phyloP scores from a whole-genome alignment of 73 alveolate genomes.

The Halteria grandinella region DNA sequence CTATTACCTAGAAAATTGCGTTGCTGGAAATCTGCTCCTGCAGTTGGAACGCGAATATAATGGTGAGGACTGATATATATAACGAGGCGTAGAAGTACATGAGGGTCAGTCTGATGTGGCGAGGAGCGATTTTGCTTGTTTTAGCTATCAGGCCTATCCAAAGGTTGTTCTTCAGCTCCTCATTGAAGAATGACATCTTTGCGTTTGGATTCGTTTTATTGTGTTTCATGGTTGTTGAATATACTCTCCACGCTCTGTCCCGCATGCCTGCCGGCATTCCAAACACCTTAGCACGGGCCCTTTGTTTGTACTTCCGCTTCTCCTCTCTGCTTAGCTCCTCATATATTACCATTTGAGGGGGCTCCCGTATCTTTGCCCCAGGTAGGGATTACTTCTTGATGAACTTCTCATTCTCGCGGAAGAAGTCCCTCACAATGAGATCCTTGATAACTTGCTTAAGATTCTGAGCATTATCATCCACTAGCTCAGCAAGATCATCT shows the following conservation, averaged over 20 bases:
- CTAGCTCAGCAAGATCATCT: conserved; percentile 22
- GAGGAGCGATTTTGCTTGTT: conserved; percentile 18
- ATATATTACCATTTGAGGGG: background rate
- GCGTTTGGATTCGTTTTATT: background rate
- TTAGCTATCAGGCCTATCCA: conserved; percentile 11
- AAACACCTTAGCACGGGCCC: conserved; percentile 3
- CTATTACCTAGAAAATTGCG: no score
- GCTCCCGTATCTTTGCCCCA: background rate
- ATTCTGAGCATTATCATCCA: background rate
- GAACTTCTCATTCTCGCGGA: no score
- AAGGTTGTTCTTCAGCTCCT: background rate
- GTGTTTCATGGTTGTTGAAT: background rate
- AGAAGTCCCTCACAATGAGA: conserved; percentile 2
- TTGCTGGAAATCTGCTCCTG: no score
- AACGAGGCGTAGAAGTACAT: background rate
- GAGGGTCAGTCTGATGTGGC: conserved; percentile 10
- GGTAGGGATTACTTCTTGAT: background rate
- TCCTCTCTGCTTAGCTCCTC: background rate
- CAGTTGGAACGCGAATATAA: no score
- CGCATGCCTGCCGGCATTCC: background rate
- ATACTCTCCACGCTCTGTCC: background rate
- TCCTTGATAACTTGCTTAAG: conserved; percentile 11
- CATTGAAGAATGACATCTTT: conserved; percentile 16
- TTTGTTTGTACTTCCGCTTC: background rate
- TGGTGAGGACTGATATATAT: background rate